A percentile compares a stretch with the other conserved stretches of the same genome.
phyloP scores from a whole-genome alignment of 257 asterid species.

The Dorcoceras hygrometricum region DNA sequence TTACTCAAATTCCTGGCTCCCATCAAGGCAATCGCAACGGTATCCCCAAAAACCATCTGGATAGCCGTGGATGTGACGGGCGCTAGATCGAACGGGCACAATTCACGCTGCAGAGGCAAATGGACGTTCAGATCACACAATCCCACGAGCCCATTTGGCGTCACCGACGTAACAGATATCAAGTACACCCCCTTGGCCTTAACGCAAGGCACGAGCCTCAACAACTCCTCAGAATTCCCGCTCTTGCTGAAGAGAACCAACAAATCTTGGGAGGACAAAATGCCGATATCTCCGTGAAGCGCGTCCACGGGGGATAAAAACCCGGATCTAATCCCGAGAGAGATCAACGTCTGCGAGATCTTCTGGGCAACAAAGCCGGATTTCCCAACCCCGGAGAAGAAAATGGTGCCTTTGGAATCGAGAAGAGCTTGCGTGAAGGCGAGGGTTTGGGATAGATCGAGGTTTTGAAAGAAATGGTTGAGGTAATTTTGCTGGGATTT shows the following conservation, averaged over 20 bases:
- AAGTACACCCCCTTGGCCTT: slow-evolving; percentile 81
- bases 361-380: slow-evolving; percentile 93
- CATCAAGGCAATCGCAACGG: slow-evolving; percentile 86
- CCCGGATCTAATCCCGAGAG: slow-evolving; percentile 74
- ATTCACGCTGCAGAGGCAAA: slow-evolving; percentile 84
- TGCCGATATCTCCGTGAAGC: slow-evolving; percentile 95
- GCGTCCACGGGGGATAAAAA: slow-evolving; percentile 88
- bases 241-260: slow-evolving; percentile 90
- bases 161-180: slow-evolving; percentile 81
- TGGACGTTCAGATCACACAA: slow-evolving; percentile 82
- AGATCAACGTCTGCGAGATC: slow-evolving; percentile 79
- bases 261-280: slow-evolving; percentile 55
- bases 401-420: slow-evolving; percentile 64
- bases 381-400: slow-evolving; percentile 94
- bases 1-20: slow-evolving; percentile 73
- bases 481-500: slow-evolving; percentile 83
- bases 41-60: slow-evolving; percentile 79
- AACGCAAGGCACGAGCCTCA: slow-evolving; percentile 83
- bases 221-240: slow-evolving; percentile 78
- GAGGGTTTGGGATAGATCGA: slow-evolving; percentile 76
- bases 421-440: slow-evolving; percentile 72
- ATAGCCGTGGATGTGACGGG: slow-evolving; percentile 68
- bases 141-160: slow-evolving; percentile 57
- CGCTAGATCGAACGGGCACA: slow-evolving; percentile 93
- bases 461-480: slow-evolving; percentile 89